Conservation (phyloP, 805 yeast species). For the Pichia gijzeniarum region DNA sequence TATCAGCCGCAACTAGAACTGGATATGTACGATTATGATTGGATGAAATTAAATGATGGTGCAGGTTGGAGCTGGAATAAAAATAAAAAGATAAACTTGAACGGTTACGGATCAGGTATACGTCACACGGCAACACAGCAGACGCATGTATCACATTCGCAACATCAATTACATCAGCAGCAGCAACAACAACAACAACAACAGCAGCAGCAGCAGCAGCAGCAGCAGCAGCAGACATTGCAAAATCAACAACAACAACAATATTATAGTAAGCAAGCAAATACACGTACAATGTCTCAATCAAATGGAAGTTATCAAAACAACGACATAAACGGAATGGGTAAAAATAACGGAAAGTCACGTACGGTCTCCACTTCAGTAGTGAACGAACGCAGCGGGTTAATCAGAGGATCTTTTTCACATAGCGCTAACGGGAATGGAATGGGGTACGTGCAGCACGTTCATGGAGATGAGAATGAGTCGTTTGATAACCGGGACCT, state of each 20-base stretch:
- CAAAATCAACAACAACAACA: constrained; percentile 1
- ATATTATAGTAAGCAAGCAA: neutral
- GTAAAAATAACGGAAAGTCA: neutral
- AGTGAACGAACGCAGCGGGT: constrained; percentile 8
- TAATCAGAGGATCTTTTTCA: neutral
- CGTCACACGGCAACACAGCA: constrained; percentile 11
- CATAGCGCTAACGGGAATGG: too few species aligned
- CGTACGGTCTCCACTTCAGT: constrained; percentile 2
- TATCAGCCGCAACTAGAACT: constrained; percentile 26
- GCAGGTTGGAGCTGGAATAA: constrained; percentile 75
- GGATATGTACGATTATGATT: constrained; percentile 68
- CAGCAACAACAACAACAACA: constrained; percentile 6
- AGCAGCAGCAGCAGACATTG: constrained; percentile 1
- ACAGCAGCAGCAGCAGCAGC: constrained; percentile 9
- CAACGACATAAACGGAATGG: neutral
- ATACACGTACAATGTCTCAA: constrained; percentile 1
- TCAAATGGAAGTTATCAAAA: constrained; percentile 1
- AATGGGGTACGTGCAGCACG: neutral
- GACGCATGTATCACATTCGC: constrained; percentile 12
- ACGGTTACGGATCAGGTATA: constrained; percentile 58
- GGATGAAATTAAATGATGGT: constrained; percentile 77
- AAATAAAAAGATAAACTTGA: constrained; percentile 72
- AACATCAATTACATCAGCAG: constrained; percentile 13
- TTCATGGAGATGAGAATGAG: neutral
- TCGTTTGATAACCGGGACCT: too few species aligned